A percentile compares a stretch with the other conserved stretches of the same genome.
These are phyloP conservation scores for Nothophoma quercina DNA, from an alignment of 2,329 filamentous ascomycete genomes.

Conservation along the genomic window DNA sequence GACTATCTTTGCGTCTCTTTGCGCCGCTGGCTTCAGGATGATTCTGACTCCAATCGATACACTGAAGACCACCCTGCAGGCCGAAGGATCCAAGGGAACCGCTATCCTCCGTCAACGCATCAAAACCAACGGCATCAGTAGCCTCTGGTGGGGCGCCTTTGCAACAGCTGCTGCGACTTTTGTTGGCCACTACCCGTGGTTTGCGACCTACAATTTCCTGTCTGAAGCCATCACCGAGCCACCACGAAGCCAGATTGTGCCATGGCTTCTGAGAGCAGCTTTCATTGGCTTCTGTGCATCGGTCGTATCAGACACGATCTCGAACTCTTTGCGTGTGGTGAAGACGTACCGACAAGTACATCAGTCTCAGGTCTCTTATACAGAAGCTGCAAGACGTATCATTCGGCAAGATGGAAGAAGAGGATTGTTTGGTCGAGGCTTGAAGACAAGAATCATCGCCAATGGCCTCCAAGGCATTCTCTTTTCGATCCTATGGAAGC, in stretches of 20 bases:
- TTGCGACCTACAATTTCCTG: slow-evolving; percentile 38
- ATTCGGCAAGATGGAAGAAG: slow-evolving; percentile 34
- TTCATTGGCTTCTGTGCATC: slow-evolving; percentile 43
- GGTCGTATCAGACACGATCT: slow-evolving; percentile 37
- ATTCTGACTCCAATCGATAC: slow-evolving; percentile 40
- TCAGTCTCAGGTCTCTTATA: slow-evolving; percentile 36
- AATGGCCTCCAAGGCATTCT: slow-evolving; percentile 41
- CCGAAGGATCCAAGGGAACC: slow-evolving; percentile 34
- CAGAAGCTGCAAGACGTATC: slow-evolving; percentile 34
- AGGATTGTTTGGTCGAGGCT: slow-evolving; percentile 35
- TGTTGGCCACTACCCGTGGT: slow-evolving; percentile 43
- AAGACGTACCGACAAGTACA: slow-evolving; percentile 44
- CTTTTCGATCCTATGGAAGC: slow-evolving; percentile 42
- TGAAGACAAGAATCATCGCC: slow-evolving; percentile 41
- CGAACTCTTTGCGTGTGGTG: slow-evolving; percentile 38
- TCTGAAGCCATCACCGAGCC: slow-evolving; percentile 34
- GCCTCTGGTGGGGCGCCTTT: slow-evolving; percentile 43
- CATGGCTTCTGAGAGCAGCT: slow-evolving; percentile 37
- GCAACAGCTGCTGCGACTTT: slow-evolving; percentile 42
- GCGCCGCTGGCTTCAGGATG: slow-evolving; percentile 39
- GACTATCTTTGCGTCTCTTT: slow-evolving; percentile 37
- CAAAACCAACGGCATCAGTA: slow-evolving; percentile 33
- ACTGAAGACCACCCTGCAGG: slow-evolving; percentile 38
- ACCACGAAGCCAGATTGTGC: slow-evolving; percentile 26
- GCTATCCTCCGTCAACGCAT: slow-evolving; percentile 33